Evolutionary conservation across 306 rosid species (phyloP).

Genomic region (Dryas octopetala): DNA sequence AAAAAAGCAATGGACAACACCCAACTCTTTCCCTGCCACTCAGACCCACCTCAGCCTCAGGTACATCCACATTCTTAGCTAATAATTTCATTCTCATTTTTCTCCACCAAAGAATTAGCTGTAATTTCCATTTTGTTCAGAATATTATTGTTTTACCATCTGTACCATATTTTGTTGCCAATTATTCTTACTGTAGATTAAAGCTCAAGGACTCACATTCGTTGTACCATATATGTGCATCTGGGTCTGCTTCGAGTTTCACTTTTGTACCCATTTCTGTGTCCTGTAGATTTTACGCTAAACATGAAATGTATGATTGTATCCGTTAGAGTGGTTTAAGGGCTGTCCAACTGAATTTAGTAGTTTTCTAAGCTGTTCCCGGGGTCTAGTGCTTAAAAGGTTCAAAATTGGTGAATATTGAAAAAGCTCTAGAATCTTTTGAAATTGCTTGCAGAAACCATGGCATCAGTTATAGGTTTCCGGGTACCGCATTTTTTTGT

Average conservation of each 20-base stretch:
- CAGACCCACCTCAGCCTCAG: slow-evolving; percentile 7
- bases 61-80: slow-evolving; percentile 11
- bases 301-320: too few species aligned
- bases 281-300: background rate
- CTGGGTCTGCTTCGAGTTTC: background rate
- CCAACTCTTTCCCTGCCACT: background rate
- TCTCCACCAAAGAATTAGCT: background rate
- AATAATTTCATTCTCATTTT: background rate
- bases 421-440: background rate
- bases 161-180: background rate
- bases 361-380: background rate
- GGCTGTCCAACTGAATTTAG: background rate
- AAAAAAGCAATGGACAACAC: slow-evolving; percentile 7
- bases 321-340: background rate
- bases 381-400: background rate
- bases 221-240: too few species aligned
- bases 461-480: slow-evolving; percentile 52
- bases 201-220: background rate
- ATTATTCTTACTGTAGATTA: background rate
- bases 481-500: slow-evolving; percentile 35
- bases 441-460: slow-evolving; percentile 17
- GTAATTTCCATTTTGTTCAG: background rate
- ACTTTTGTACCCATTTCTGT: background rate
- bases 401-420: background rate
- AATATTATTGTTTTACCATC: background rate